phyloP scores from a whole-genome alignment of 2,329 filamentous ascomycete genomes.

The Xylaria sp. region DNA sequence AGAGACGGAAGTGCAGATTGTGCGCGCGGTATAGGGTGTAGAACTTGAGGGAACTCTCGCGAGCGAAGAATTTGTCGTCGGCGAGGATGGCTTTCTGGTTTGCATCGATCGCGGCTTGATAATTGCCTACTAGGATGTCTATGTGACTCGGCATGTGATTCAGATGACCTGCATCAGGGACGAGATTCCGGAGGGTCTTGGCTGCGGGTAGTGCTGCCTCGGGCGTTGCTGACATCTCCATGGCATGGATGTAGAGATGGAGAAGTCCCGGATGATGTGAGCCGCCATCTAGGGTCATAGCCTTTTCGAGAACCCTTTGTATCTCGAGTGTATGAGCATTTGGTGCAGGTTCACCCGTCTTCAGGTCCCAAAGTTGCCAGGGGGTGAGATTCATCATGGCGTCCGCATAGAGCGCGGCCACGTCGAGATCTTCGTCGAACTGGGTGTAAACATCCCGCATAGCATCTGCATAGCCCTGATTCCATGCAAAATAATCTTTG shows the following conservation, averaged over 20 bases:
- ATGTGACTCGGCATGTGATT: constrained; percentile 75
- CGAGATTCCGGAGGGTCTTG: constrained; percentile 56
- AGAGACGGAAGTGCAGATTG: constrained; percentile 69
- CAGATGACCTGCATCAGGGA: constrained; percentile 65
- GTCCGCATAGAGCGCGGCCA: constrained; percentile 59
- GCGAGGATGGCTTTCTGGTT: constrained; percentile 63
- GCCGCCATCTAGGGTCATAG: constrained; percentile 45
- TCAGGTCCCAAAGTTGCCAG: constrained; percentile 59
- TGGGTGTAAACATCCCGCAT: constrained; percentile 51
- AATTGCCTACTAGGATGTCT: constrained; percentile 68
- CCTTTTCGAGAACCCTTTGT: constrained; percentile 53
- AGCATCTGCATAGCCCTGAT: constrained; percentile 54
- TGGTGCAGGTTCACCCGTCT: constrained; percentile 50
- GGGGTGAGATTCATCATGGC: constrained; percentile 61
- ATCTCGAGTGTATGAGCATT: constrained; percentile 54
- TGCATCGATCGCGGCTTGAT: constrained; percentile 58
- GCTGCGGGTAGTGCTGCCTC: constrained; percentile 58
- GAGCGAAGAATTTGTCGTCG: constrained; percentile 60
- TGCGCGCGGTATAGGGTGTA: constrained; percentile 73
- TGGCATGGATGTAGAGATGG: constrained; percentile 71
- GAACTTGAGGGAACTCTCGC: constrained; percentile 60
- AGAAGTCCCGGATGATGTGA: constrained; percentile 62
- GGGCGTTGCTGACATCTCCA: constrained; percentile 68
- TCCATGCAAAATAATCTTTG: constrained; percentile 49
- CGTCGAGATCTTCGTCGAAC: constrained; percentile 55